A percentile compares a stretch with the other conserved stretches of the same genome.
phyloP scores from a whole-genome alignment of 768 basidiomycete species.

The Podaxis carcinomalis region DNA sequence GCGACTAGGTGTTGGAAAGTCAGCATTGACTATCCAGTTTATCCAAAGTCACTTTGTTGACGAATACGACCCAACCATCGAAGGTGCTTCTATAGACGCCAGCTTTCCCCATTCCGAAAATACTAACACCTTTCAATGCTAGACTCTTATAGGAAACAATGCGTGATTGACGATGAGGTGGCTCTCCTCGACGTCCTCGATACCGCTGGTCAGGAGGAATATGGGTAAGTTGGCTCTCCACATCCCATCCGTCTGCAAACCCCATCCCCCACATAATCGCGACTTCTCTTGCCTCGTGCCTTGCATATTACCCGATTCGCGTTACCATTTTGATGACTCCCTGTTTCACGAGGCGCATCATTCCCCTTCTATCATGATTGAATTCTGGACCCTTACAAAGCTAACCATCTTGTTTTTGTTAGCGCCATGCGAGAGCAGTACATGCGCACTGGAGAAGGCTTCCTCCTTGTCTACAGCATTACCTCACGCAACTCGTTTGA shows the following conservation, averaged over 20 bases:
- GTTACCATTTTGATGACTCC: not conserved
- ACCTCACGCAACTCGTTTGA: constrained; percentile 98
- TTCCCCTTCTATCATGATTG: constrained; percentile 5
- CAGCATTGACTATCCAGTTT: constrained; percentile 95
- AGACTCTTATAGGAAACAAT: constrained; percentile 98
- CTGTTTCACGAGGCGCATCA: constrained; percentile 17
- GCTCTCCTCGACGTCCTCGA: constrained; percentile 94
- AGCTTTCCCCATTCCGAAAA: not conserved
- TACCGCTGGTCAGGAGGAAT: constrained; percentile 98
- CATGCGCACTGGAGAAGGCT: constrained; percentile 98
- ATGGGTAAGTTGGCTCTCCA: constrained; percentile 62
- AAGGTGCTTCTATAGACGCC: constrained; percentile 44
- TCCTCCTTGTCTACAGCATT: constrained; percentile 96
- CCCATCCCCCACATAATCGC: not conserved
- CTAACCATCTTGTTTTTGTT: constrained; percentile 7
- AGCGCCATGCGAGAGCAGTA: constrained; percentile 99
- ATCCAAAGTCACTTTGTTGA: constrained; percentile 94
- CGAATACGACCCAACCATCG: constrained; percentile 94
- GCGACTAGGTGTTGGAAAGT: constrained; percentile 53
- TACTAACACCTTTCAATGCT: constrained; percentile 6
- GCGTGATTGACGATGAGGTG: constrained; percentile 98
- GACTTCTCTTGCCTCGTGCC: constrained; percentile 11
- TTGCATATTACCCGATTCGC: constrained; percentile 11
- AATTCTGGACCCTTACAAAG: constrained; percentile 4
- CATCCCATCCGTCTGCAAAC: not conserved